Evolutionary conservation across 257 asterid species (phyloP).

Genomic region (Phtheirospermum japonicum): DNA sequence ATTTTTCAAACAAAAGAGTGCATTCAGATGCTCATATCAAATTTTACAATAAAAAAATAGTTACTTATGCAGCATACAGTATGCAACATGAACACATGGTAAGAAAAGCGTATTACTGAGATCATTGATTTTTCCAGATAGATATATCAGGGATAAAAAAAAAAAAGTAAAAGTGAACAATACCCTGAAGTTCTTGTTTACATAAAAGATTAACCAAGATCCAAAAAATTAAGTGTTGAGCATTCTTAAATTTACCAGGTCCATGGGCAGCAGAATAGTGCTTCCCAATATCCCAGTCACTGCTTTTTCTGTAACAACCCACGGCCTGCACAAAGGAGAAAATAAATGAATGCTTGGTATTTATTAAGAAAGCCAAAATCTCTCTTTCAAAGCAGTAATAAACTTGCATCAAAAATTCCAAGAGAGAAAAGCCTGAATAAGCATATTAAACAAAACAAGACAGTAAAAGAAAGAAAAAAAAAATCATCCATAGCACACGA

Average conservation of each 20-base stretch:
- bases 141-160: not conserved
- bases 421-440: slow-evolving; percentile 9
- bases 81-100: not conserved
- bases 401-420: slow-evolving; percentile 5
- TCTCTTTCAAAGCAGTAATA: not conserved
- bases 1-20: not conserved
- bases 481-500: not conserved
- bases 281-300: slow-evolving; percentile 1
- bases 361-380: slow-evolving; percentile 20
- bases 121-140: not conserved
- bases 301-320: slow-evolving; percentile 30
- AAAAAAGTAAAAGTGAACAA: no score
- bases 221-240: not conserved
- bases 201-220: not conserved
- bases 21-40: not conserved
- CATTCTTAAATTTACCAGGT: slow-evolving; percentile 17
- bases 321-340: slow-evolving; percentile 46
- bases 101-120: not conserved
- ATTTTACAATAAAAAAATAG: not conserved
- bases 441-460: not conserved
- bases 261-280: slow-evolving; percentile 12
- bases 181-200: not conserved
- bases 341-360: slow-evolving; percentile 1
- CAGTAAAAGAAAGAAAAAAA: not conserved
- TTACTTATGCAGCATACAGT: not conserved